Conservation (phyloP, 306 rosid species). For the Hippophae rhamnoides region DNA sequence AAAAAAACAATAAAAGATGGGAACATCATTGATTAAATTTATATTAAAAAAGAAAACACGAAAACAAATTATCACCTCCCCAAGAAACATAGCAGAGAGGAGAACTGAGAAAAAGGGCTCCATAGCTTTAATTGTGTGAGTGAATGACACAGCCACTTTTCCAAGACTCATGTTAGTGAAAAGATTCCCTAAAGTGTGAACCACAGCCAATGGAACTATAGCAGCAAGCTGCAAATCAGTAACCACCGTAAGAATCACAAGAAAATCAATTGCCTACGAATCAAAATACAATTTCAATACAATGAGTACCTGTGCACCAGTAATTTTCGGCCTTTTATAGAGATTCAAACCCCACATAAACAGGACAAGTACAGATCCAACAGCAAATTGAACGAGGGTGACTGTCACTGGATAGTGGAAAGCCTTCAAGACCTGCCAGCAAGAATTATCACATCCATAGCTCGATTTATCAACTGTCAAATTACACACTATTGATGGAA, state of each 20-base stretch:
- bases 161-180: slow-evolving; percentile 98
- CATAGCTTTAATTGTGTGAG: slow-evolving; percentile 89
- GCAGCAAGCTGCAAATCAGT: slow-evolving; percentile 54
- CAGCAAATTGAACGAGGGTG: slow-evolving; percentile 56
- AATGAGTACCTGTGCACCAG: slow-evolving; percentile 54
- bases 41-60: background rate
- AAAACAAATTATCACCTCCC: slow-evolving; percentile 50
- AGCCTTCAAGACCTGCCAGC: slow-evolving; percentile 72
- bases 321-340: slow-evolving; percentile 63
- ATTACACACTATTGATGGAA: no score
- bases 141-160: slow-evolving; percentile 86
- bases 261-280: slow-evolving; percentile 12
- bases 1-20: background rate
- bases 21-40: background rate
- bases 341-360: slow-evolving; percentile 79
- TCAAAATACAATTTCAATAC: background rate
- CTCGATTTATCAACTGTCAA: no score
- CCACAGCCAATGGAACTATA: slow-evolving; percentile 69
- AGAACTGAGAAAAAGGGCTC: slow-evolving; percentile 92
- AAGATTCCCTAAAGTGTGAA: slow-evolving; percentile 79
- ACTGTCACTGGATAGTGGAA: slow-evolving; percentile 63
- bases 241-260: slow-evolving; percentile 7
- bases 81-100: slow-evolving; percentile 85
- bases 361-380: slow-evolving; percentile 54
- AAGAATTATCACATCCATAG: slow-evolving; percentile 2